A percentile compares a stretch with the other conserved stretches of the same genome.
phyloP scores from a whole-genome alignment of 176 grass and related monocot genomes.

The Lolium perenne region DNA sequence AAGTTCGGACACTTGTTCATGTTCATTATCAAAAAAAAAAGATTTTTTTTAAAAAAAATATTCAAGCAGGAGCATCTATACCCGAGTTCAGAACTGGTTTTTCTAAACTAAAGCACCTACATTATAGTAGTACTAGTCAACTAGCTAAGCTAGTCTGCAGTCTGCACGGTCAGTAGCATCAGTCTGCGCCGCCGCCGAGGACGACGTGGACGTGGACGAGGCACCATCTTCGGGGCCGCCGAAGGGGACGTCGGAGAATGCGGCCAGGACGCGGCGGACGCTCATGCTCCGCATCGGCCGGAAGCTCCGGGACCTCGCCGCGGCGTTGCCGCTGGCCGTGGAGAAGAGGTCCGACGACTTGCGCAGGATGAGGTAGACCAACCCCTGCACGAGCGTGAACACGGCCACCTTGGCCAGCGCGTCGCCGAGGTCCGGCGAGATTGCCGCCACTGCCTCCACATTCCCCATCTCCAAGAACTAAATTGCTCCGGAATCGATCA shows the following conservation, averaged over 20 bases:
- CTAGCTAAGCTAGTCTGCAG: not conserved
- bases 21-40: too few species aligned
- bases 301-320: conserved; percentile 51
- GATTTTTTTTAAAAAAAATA: too few species aligned
- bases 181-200: not conserved
- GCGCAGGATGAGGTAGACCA: conserved; percentile 65
- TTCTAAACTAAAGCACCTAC: too few species aligned
- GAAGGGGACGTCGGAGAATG: conserved; percentile 62
- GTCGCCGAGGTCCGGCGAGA: conserved; percentile 47
- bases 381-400: conserved; percentile 62
- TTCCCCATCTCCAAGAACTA: conserved; percentile 10
- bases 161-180: not conserved
- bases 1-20: too few species aligned
- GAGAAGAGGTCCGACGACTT: conserved; percentile 61
- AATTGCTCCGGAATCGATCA: not conserved
- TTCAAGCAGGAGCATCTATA: too few species aligned
- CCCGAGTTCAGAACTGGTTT: too few species aligned
- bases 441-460: not conserved
- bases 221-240: conserved; percentile 25
- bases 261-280: conserved; percentile 52
- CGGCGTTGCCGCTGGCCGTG: not conserved
- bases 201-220: not conserved
- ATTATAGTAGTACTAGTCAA: too few species aligned
- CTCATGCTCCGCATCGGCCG: conserved; percentile 63
- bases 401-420: conserved; percentile 57